Evolutionary conservation across 1,284 basidiomycete species (phyloP), one percentile per base, ranked within the genome.

Genomic region (Tylopilus sp.): DNA sequence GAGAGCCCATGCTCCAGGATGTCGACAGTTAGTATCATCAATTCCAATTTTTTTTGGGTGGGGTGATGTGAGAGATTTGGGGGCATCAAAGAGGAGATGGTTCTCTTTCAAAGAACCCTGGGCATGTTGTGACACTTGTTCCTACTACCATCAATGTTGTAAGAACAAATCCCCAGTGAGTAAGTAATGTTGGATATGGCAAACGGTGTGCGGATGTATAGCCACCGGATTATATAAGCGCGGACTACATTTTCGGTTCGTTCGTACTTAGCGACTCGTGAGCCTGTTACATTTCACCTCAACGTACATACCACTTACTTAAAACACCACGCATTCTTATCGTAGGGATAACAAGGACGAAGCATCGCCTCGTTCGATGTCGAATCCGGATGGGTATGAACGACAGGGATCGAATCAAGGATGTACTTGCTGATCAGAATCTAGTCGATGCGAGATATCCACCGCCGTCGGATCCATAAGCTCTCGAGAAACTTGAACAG

Each of bases 91-190:
- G n/a, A n/a, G n/a, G 6, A 8, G 6, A 26, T 2, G 26, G 5
- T 26, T 26, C 8, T 7, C 26, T 26, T 26, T 26, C 5, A 14
- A 60, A 89, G 84, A 78, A 73, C 50, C 88, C 88, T 6, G 91
- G 91, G 4, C 73, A 90, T n/a, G 91, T 92, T 2, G 91, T 92
- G 5, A 94, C 91, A 2, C 73, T 94, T n/a, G n/a, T n/a, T n/a
- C n/a, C n/a, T n/a, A n/a, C n/a, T n/a, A n/a, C n/a, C n/a, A n/a
- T n/a, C n/a, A n/a, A n/a, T n/a, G n/a, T n/a, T n/a, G n/a, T n/a
- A n/a, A n/a, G n/a, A n/a, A n/a, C n/a, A n/a, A n/a, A n/a, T n/a
- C n/a, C n/a, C n/a, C n/a, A n/a, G n/a, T n/a, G n/a, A n/a, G n/a
- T n/a, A n/a, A n/a, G n/a, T n/a, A n/a, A 24, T 24, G 21, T 24